Percentiles rank a stretch among this genome's conserved stretches.
Conservation (phyloP, 2,329 filamentous ascomycete genomes). For the Saccharata proteae region DNA sequence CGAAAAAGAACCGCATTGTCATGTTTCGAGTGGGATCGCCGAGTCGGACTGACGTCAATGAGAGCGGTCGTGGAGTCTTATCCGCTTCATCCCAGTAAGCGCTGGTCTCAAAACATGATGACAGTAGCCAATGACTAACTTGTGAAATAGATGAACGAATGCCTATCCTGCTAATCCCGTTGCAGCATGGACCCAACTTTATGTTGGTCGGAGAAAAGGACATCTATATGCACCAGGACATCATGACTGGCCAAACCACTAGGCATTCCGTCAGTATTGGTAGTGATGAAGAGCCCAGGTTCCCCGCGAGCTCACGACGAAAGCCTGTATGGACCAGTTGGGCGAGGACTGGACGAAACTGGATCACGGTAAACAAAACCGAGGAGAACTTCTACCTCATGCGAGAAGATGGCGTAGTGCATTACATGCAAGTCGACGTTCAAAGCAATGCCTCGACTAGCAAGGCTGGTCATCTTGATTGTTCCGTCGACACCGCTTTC, state of each 20-base stretch:
- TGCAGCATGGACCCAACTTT: conserved; percentile 28
- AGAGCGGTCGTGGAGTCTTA: conserved; percentile 4
- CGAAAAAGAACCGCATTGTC: conserved; percentile 35
- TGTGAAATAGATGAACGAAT: conserved; percentile 19
- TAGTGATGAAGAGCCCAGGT: conserved; percentile 33
- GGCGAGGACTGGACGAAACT: conserved; percentile 59
- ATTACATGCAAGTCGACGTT: conserved; percentile 54
- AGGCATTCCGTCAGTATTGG: conserved; percentile 11
- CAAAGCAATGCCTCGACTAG: conserved; percentile 28
- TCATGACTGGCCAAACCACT: conserved; percentile 27
- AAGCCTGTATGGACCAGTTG: conserved; percentile 68
- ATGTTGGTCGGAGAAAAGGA: conserved; percentile 26
- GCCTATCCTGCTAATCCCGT: conserved; percentile 28
- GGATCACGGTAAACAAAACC: conserved; percentile 43
- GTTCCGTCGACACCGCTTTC: conserved; percentile 72
- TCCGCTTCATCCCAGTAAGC: conserved; percentile 5
- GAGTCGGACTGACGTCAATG: conserved; percentile 27
- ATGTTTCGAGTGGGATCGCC: conserved; percentile 39
- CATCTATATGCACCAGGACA: conserved; percentile 25
- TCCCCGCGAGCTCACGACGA: conserved; percentile 19
- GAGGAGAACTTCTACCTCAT: conserved; percentile 77
- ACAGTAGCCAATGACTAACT: background rate
- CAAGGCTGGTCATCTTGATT: conserved; percentile 47
- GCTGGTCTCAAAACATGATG: conserved; percentile 23
- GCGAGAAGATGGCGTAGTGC: conserved; percentile 73